phyloP scores from a whole-genome alignment of 352 stramenopile genomes.

The Thraustochytrium sp. region DNA sequence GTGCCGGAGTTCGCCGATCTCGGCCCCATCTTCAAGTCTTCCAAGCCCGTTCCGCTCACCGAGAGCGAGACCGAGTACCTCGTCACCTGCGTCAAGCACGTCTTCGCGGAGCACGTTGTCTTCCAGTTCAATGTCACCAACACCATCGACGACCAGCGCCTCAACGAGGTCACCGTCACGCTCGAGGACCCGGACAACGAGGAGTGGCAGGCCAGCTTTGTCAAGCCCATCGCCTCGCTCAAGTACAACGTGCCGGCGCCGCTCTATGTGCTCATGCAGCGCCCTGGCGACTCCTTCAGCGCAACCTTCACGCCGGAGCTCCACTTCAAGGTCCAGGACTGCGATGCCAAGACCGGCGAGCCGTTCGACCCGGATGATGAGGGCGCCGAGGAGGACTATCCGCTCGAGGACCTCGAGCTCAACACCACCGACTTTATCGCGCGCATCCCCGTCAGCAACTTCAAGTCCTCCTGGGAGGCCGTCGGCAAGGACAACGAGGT shows the following conservation, averaged over 20 bases:
- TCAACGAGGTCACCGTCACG: constrained; percentile 87
- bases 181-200: constrained; percentile 86
- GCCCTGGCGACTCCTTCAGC: not conserved
- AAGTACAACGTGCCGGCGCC: not conserved
- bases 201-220: constrained; percentile 54
- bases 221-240: not conserved
- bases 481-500: constrained; percentile 87
- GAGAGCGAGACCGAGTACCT: constrained; percentile 97
- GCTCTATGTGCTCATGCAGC: constrained; percentile 47
- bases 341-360: not conserved
- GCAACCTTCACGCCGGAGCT: constrained; percentile 24
- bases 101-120: constrained; percentile 92
- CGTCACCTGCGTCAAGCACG: constrained; percentile 91
- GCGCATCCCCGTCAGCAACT: constrained; percentile 90
- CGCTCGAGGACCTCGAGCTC: constrained; percentile 93
- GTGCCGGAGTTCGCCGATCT: constrained; percentile 89
- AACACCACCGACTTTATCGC: constrained; percentile 91
- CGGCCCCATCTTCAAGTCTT: constrained; percentile 85
- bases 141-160: constrained; percentile 94
- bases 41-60: constrained; percentile 79
- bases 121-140: constrained; percentile 96
- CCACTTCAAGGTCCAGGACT: constrained; percentile 27
- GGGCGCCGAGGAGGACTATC: constrained; percentile 91
- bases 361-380: constrained; percentile 58
- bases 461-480: constrained; percentile 90